phyloP scores from a whole-genome alignment of 139 green algal genomes.

The Parachlorella kessleri region DNA sequence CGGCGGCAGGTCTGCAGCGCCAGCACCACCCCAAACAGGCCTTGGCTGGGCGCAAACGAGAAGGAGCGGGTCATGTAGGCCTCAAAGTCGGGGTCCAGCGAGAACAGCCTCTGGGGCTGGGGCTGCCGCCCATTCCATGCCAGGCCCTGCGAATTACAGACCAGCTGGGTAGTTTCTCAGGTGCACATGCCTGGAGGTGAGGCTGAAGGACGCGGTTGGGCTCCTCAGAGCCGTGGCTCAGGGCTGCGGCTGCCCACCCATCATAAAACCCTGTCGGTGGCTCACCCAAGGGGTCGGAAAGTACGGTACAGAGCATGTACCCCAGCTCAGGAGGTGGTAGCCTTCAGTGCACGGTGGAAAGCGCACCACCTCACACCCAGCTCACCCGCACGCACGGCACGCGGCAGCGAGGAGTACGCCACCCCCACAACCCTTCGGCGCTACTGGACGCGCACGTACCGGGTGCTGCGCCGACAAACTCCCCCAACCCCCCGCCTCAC shows the following conservation, averaged over 20 bases:
- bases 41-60: background rate
- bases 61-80: background rate
- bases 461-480: no score
- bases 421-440: background rate
- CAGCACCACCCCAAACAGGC: background rate
- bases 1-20: conserved; percentile 15
- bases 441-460: background rate
- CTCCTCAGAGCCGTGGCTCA: no score
- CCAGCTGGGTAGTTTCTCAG: background rate
- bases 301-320: no score
- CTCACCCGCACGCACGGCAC: no score
- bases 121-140: background rate
- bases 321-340: no score
- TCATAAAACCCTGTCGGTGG: no score
- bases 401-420: no score
- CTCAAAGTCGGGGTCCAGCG: conserved; percentile 17
- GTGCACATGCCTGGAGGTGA: background rate
- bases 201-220: background rate
- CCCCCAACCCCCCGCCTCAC: background rate
- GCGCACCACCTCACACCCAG: no score
- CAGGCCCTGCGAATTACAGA: conserved; percentile 14
- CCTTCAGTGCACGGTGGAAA: no score
- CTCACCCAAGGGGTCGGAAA: no score
- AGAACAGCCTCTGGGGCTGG: background rate
- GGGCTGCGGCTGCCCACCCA: no score